These are phyloP conservation scores for Carex scoparia DNA, from an alignment of 176 grass and related monocot genomes.

Conservation along the genomic window DNA sequence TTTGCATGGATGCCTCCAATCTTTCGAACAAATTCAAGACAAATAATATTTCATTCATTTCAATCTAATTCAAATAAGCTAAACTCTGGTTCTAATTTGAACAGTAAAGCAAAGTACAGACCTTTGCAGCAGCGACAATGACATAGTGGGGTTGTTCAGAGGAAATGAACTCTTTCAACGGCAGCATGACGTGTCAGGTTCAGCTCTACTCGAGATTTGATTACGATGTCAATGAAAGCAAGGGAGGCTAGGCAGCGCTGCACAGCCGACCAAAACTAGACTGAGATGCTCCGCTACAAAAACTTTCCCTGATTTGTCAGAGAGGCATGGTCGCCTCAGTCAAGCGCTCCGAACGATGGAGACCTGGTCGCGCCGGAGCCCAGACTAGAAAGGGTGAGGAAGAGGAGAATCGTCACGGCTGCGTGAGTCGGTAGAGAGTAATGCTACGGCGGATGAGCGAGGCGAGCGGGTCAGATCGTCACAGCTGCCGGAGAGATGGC, in stretches of 20 bases:
- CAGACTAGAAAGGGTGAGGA: no score
- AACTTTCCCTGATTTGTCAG: constrained; percentile 32
- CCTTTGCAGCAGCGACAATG: constrained; percentile 42
- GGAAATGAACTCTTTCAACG: constrained; percentile 39
- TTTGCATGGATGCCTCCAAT: constrained; percentile 44
- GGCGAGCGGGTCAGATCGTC: no score
- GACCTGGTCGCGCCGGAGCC: no score
- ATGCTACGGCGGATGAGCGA: no score
- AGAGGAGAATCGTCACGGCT: no score
- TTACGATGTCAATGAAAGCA: constrained; percentile 34
- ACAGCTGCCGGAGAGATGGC: no score
- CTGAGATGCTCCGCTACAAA: constrained; percentile 38
- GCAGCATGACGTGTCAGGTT: constrained; percentile 43
- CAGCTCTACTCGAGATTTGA: constrained; percentile 33
- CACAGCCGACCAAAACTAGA: constrained; percentile 36
- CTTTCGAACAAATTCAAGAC: neutral
- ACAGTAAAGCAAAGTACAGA: neutral
- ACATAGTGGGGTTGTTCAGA: constrained; percentile 37
- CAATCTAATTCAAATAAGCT: neutral
- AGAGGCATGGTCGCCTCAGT: constrained; percentile 3
- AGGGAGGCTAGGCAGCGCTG: constrained; percentile 24
- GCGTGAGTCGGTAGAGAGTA: no score
- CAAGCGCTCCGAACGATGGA: no score
- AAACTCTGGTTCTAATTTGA: neutral
- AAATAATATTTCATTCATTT: neutral